phyloP scores from a whole-genome alignment of 2,329 filamentous ascomycete species.

The Anisogramma anomala region DNA sequence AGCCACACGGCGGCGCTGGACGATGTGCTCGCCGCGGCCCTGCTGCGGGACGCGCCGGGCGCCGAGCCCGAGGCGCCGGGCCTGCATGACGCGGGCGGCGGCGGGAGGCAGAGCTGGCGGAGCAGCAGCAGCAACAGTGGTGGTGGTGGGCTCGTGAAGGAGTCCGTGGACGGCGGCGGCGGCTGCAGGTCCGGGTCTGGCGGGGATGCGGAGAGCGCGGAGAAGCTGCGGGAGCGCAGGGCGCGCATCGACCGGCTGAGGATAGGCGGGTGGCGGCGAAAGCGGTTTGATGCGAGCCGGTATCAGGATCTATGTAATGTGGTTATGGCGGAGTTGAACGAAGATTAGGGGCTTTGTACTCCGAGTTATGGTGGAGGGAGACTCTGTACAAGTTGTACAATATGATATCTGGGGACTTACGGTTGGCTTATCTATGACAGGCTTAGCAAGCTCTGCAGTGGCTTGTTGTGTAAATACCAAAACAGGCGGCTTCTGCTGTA shows the following conservation, averaged over 20 bases:
- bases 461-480: no score
- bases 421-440: no score
- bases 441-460: no score
- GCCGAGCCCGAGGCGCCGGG: conserved; percentile 1
- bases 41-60: conserved; percentile 1
- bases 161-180: background rate
- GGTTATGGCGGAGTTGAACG: conserved; percentile 38
- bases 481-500: no score
- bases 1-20: conserved; percentile 38
- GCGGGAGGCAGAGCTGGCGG: conserved; percentile 1
- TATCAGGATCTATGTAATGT: conserved; percentile 42
- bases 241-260: conserved; percentile 44
- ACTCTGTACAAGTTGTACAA: no score
- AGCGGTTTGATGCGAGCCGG: conserved; percentile 40
- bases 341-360: no score
- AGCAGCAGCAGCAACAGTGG: conserved; percentile 2
- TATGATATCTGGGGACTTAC: no score
- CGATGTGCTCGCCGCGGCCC: conserved; percentile 26
- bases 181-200: conserved; percentile 5
- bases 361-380: no score
- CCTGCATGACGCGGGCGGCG: conserved; percentile 1
- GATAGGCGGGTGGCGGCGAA: conserved; percentile 42
- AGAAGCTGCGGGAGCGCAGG: conserved; percentile 31
- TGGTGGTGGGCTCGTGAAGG: conserved; percentile 5
- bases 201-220: conserved; percentile 23